These are phyloP conservation scores for Sequoia sempervirens DNA, from an alignment of 75 land plant species.

Conservation along the genomic window DNA sequence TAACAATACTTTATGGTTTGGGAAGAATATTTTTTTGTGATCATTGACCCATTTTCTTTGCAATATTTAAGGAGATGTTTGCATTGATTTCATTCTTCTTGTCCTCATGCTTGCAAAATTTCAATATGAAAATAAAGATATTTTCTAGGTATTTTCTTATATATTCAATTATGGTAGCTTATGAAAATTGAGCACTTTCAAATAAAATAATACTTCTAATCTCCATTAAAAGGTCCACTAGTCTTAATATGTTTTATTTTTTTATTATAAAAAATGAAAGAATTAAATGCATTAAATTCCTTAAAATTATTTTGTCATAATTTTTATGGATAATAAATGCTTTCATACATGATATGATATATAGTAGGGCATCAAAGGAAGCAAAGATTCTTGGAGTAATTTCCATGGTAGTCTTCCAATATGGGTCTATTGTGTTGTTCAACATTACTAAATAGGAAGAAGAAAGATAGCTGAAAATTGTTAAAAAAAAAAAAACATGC, in stretches of 20 bases:
- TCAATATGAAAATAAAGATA: not conserved
- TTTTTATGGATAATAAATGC: not conserved
- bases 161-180: not conserved
- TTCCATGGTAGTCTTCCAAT: slow-evolving; percentile 68
- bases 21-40: not conserved
- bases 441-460: slow-evolving; percentile 64
- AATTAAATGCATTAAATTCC: not conserved
- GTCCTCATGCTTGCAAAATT: not conserved
- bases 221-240: not conserved
- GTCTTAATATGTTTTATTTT: not conserved
- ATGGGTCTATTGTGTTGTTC: slow-evolving; percentile 79
- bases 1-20: not conserved
- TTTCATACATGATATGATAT: not conserved
- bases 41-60: not conserved
- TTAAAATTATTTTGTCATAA: not conserved
- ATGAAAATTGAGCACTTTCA: not conserved
- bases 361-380: not conserved
- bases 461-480: slow-evolving; percentile 53
- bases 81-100: not conserved
- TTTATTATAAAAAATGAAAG: not conserved
- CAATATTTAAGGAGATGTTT: not conserved
- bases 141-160: not conserved
- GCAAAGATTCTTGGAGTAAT: slow-evolving; percentile 23
- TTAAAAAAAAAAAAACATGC: slow-evolving; percentile 61
- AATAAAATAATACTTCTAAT: not conserved